Base-by-base conservation (phyloP, 2,329 filamentous ascomycete genomes). In the Bipolaris bicolor region DNA sequence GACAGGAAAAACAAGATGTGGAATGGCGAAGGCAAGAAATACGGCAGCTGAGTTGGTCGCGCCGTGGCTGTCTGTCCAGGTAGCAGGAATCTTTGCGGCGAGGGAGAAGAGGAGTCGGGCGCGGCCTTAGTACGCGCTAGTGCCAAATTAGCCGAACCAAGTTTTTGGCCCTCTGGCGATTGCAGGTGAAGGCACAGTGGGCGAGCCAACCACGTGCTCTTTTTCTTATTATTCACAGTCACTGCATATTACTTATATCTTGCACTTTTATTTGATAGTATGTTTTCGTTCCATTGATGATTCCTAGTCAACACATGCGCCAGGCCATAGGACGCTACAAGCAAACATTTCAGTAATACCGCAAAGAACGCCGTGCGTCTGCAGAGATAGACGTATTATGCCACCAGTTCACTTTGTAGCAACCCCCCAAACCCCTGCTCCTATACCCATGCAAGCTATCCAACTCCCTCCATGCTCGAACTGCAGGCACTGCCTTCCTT, bases 361-460 rank as follows among this genome's bases (percentile, higher is more conserved):
- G 40, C 16, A 34, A 13, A 18, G 29, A 49, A 49, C 51, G 22
- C 52, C 50, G 43, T 53, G 55, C 45, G 41, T 52, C 51, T 55
- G 36, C 44, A 49, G 5, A 49, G 41, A 55, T 50, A 54, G 41
- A 57, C 45, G 26, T 49, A 51, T 49, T 34, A 46, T 20, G 29
- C 41, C 54, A 26, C 36, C 41, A 24, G 46, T 46, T 43, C 50
- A 22, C 44, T 34, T 43, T 49, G 39, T 34, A 49, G 57, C 52
- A 49, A 44, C 61, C 54, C 51, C 51, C 34, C 53, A 52, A 54
- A 43, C 50, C 54, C 50, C 31, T 57, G 51, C 58, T 62, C 53
- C 65, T 39, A 33, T 52, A 51, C 51, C 61, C 53, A 58, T 61
- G 57, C 49, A 54, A 49, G 37, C 44, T 60, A 64, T 65, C 57